These are phyloP conservation scores for Xylaria sp. DNA, from an alignment of 2,329 filamentous ascomycete genomes.

Conservation along the genomic window DNA sequence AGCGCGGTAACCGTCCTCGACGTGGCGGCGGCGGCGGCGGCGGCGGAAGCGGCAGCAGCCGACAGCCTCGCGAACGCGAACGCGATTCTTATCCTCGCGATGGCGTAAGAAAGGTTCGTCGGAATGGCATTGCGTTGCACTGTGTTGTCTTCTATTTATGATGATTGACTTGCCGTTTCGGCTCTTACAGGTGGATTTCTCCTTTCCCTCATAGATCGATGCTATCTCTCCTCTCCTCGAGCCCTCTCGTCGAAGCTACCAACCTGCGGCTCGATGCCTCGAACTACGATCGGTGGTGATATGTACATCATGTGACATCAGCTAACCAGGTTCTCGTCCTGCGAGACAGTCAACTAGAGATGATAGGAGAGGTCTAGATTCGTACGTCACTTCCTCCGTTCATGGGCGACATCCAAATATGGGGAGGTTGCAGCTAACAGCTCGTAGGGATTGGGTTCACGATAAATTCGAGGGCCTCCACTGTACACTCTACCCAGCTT, in stretches of 20 bases:
- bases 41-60: slow-evolving; percentile 34
- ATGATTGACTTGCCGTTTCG: slow-evolving; percentile 35
- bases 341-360: slow-evolving; percentile 63
- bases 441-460: slow-evolving; percentile 87
- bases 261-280: slow-evolving; percentile 50
- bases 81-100: slow-evolving; percentile 73
- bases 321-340: slow-evolving; percentile 61
- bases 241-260: slow-evolving; percentile 45
- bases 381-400: slow-evolving; percentile 59
- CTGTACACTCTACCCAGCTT: slow-evolving; percentile 54
- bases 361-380: slow-evolving; percentile 73
- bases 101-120: slow-evolving; percentile 85
- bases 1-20: slow-evolving; percentile 44
- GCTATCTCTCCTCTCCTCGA: slow-evolving; percentile 44
- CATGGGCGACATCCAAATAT: slow-evolving; percentile 2
- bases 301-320: slow-evolving; percentile 53
- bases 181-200: slow-evolving; percentile 48
- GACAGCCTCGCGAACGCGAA: slow-evolving; percentile 46
- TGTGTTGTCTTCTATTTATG: neutral
- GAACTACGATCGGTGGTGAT: slow-evolving; percentile 50
- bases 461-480: slow-evolving; percentile 82
- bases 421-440: slow-evolving; percentile 44
- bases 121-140: slow-evolving; percentile 42
- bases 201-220: slow-evolving; percentile 48
- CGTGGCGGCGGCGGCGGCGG: slow-evolving; percentile 42